Conservation (phyloP, 768 basidiomycete genomes). For the Leucocoprinus leucothites region DNA sequence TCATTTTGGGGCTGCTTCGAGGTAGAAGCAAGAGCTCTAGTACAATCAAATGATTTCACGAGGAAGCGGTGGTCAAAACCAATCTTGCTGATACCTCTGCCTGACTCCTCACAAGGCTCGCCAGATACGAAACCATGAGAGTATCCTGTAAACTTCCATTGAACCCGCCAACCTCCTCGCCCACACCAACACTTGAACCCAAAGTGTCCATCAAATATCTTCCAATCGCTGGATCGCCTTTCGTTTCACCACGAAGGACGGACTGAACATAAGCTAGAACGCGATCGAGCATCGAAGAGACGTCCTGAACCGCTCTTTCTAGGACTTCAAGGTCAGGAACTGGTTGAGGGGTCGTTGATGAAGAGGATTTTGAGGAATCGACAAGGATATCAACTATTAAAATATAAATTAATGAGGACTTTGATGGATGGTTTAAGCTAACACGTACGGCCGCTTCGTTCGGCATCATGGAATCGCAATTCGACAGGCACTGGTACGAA, state of each 20-base stretch:
- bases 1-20: not conserved
- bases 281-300: slow-evolving; percentile 78
- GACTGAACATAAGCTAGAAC: slow-evolving; percentile 82
- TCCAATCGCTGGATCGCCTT: slow-evolving; percentile 84
- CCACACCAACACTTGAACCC: slow-evolving; percentile 63
- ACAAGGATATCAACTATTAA: slow-evolving; percentile 72
- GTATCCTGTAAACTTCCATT: slow-evolving; percentile 82
- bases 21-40: not conserved
- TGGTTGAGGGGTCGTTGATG: slow-evolving; percentile 48
- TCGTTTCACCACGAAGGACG: slow-evolving; percentile 72
- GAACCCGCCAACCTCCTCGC: slow-evolving; percentile 63
- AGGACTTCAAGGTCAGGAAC: slow-evolving; percentile 73
- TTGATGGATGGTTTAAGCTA: not conserved
- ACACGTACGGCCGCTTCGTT: slow-evolving; percentile 80
- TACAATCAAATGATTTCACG: slow-evolving; percentile 12
- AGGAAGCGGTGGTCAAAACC: slow-evolving; percentile 62
- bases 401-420: slow-evolving; percentile 3
- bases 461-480: slow-evolving; percentile 77
- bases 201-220: slow-evolving; percentile 89
- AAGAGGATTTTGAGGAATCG: slow-evolving; percentile 41
- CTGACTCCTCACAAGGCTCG: slow-evolving; percentile 90
- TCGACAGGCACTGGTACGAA: slow-evolving; percentile 92
- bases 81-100: slow-evolving; percentile 88
- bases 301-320: slow-evolving; percentile 65
- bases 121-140: slow-evolving; percentile 92